Evolutionary conservation across 2,329 filamentous ascomycete genomes (phyloP), one percentile per base, ranked within the genome.

Genomic region (Penicillium brevicompactum): DNA sequence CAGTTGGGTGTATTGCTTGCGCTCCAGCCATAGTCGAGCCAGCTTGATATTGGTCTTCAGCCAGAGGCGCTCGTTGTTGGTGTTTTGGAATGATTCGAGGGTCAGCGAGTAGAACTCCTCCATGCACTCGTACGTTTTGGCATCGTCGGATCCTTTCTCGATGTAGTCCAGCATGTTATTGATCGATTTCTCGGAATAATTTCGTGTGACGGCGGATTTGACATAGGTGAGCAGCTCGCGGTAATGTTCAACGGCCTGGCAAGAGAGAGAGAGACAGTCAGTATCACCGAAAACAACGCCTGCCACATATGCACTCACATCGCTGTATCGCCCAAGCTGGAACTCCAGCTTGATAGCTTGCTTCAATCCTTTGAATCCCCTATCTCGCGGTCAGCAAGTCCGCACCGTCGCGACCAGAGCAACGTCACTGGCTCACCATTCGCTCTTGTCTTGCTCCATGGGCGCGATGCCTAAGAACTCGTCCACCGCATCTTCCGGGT

Each of bases 121-220:
- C 87, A 97, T 95, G 74, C 88, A 93, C 60, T 84, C 81, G 67
- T 88, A 89, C 22, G 89, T 87, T 42, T 87, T 85, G 7, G 86
- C 84, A 57, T 87, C 83, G 61, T 88, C 86, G 54, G 88, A 87
- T n/a, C 86, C 90, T 77, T 97, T 97, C 75, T 97, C 93, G 63
- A 99, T 94, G 72, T 89, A 96, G 77, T 97, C 94, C 45, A 99
- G 86, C 88, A 99, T 96, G 74, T 97, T 97, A 78, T 97, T 97
- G 79, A 99, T 96, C 11, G 93, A 97, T 74, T 97, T 97, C 76
- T 99, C 94, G 1, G 94, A 97, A 76, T 97, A 97, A 76, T 97
- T 99, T 60, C 94, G 87, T 40, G 94, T 97, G 45, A 99, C 93
- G 7, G 93, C 93, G 3, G 91, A 95, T 75, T 94, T 96, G 78